Base-by-base conservation (phyloP, 2,329 filamentous ascomycete species). In the Exophiala spinifera region DNA sequence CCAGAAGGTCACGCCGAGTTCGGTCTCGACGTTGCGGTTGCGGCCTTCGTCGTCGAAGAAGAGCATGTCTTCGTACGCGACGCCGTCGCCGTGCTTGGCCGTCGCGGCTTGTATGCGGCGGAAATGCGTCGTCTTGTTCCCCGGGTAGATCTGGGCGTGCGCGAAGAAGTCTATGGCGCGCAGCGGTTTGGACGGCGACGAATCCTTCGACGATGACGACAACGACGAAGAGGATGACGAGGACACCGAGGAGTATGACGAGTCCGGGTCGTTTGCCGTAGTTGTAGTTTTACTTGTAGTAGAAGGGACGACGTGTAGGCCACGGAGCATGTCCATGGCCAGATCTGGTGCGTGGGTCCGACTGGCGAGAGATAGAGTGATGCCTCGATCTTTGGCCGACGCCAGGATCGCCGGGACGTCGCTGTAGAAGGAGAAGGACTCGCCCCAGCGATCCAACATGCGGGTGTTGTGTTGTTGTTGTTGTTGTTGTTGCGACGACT, bases 11-110 rank as follows among this genome's bases (percentile, higher is more conserved):
- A 95, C 87, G 0, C 91, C 91, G 46, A 96, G 66, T 43, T 79
- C 75, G 1, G 68, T 72, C 71, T 87, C 83, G 1, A 95, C 92
- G 67, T 96, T 91, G 54, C 83, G 78, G 67, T 97, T 97, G 57
- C 92, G 76, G 49, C 79, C 78, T 79, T 97, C 92, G 64, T 97
- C 92, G 64, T 97, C 92, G 63, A 97, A 97, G 71, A 97, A 97
- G 31, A 97, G 70, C 86, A 97, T 95, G 45, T 96, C 89, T 60
- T 87, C 81, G 66, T 83, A 95, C 4, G 76, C 74, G 2, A 96
- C 70, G 7, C n/a, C 84, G 15, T 36, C 34, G 53, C 47, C 53
- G 19, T 25, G 51, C 23, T 55, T 57, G 10, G 21, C 25, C 36
- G 44, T 50, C 5, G 44, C 49, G 68, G 85, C 81, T 8, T 87